Evolutionary conservation across 2,329 filamentous ascomycete species (phyloP).

Genomic region (Aspergillus felis): DNA sequence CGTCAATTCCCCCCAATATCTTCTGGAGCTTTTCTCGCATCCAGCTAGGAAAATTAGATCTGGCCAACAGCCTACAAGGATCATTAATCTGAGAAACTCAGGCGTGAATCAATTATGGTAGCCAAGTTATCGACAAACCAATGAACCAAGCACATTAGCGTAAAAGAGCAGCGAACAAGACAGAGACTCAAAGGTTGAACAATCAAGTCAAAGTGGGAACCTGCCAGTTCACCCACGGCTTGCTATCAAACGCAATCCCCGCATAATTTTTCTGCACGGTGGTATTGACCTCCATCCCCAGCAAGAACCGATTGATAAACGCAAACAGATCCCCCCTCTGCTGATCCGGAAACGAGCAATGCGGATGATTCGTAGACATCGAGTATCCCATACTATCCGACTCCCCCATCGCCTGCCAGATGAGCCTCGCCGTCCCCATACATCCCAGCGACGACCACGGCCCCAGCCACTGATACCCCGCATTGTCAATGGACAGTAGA

Average conservation of each 20-base stretch:
- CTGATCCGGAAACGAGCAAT: conserved; percentile 54
- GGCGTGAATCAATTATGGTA: no score
- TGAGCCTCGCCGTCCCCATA: conserved; percentile 1
- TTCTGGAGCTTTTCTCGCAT: no score
- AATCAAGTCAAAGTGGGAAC: not conserved
- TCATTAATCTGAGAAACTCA: no score
- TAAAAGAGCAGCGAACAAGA: no score
- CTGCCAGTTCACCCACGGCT: conserved; percentile 4
- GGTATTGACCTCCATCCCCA: conserved; percentile 31
- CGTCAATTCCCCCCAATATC: no score
- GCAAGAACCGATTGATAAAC: conserved; percentile 55
- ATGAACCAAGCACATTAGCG: no score
- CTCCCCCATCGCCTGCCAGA: conserved; percentile 4
- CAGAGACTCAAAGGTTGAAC: no score
- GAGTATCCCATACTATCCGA: conserved; percentile 52
- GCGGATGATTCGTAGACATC: conserved; percentile 51
- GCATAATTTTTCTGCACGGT: conserved; percentile 8
- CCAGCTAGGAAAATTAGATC: no score
- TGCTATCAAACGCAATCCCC: conserved; percentile 1
- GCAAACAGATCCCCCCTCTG: conserved; percentile 51
- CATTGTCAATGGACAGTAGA: conserved; percentile 32
- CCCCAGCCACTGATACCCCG: conserved; percentile 6
- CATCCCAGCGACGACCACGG: conserved; percentile 4
- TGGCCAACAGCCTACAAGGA: no score
- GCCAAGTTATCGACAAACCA: no score